These are phyloP conservation scores for Pichia membranifaciens DNA, from an alignment of 805 yeast genomes.

Conservation along the genomic window DNA sequence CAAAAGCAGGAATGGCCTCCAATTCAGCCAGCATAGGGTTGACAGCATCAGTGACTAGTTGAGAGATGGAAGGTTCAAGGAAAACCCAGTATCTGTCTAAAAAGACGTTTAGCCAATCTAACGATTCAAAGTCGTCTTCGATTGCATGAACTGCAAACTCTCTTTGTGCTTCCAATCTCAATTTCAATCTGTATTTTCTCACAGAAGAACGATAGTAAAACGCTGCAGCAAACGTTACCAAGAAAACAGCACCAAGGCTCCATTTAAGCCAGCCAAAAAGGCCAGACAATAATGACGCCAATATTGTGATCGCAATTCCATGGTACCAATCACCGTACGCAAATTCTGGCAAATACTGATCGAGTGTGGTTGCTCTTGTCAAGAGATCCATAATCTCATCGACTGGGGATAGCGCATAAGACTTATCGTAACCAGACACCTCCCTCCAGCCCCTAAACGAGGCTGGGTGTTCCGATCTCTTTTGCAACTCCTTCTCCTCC, in stretches of 20 bases:
- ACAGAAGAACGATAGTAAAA: constrained; percentile 78
- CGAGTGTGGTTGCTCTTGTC: constrained; percentile 66
- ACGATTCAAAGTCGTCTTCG: constrained; percentile 84
- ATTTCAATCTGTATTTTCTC: constrained; percentile 65
- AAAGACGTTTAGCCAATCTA: constrained; percentile 93
- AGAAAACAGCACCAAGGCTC: constrained; percentile 74
- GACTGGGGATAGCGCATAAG: constrained; percentile 56
- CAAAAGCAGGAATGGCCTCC: constrained; percentile 67
- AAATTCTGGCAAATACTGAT: constrained; percentile 65
- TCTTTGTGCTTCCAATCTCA: constrained; percentile 79
- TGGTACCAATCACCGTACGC: constrained; percentile 97
- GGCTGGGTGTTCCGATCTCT: constrained; percentile 50
- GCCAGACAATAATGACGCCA: constrained; percentile 72
- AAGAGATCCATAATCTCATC: constrained; percentile 70
- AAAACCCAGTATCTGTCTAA: constrained; percentile 88
- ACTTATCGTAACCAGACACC: constrained; percentile 78
- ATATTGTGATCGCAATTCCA: constrained; percentile 63
- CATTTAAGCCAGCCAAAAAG: constrained; percentile 70
- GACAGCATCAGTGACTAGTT: constrained; percentile 77
- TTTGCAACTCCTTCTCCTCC: constrained; percentile 16
- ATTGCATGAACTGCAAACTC: constrained; percentile 75
- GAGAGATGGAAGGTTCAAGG: constrained; percentile 84
- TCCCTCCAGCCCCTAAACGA: constrained; percentile 92
- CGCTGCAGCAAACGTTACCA: constrained; percentile 56
- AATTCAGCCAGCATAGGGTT: constrained; percentile 77